phyloP scores from a whole-genome alignment of 495 filamentous ascomycete genomes.

The Aspergillus steynii region DNA sequence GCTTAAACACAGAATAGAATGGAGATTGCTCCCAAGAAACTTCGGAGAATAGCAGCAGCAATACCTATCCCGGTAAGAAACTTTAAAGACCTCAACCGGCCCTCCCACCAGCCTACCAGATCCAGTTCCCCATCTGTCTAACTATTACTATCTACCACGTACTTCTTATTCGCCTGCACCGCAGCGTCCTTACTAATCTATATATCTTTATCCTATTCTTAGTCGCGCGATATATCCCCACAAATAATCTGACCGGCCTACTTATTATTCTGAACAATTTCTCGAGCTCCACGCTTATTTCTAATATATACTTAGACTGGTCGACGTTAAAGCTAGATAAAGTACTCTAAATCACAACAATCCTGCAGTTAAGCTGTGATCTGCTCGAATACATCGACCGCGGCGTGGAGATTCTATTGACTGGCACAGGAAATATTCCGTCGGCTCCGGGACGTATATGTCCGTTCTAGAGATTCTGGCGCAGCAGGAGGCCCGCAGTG shows the following conservation, averaged over 20 bases:
- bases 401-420: conserved; percentile 6
- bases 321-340: background rate
- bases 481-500: conserved; percentile 8
- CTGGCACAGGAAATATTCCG: background rate
- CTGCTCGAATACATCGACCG: conserved; percentile 6
- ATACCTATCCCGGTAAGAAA: background rate
- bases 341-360: background rate
- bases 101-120: conserved; percentile 3
- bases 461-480: background rate
- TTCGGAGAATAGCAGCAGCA: no score
- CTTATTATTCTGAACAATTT: conserved; percentile 2
- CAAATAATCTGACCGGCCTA: background rate
- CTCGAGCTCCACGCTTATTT: background rate
- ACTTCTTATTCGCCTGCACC: conserved; percentile 4
- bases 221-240: conserved; percentile 1
- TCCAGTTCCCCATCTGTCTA: conserved; percentile 7
- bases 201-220: background rate
- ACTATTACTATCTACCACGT: conserved; percentile 4
- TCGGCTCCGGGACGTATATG: conserved; percentile 2
- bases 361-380: conserved; percentile 4
- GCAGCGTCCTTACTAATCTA: conserved; percentile 6
- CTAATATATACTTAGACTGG: background rate
- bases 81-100: background rate
- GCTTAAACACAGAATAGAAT: no score
- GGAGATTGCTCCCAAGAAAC: no score